Base-by-base conservation (phyloP, 164 flowering plant genomes). In the Piper betle region DNA sequence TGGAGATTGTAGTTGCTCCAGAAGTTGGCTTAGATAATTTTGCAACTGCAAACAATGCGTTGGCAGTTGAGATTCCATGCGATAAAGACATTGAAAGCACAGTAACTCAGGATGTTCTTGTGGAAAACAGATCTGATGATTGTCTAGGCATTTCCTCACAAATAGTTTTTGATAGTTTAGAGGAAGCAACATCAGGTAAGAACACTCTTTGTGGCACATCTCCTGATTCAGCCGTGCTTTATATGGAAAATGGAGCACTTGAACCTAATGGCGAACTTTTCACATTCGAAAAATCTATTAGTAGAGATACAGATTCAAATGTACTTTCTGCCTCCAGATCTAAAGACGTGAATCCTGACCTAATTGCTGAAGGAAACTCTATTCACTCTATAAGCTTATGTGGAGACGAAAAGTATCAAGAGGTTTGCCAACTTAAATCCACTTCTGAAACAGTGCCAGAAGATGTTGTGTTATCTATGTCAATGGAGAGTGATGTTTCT, bases 191-290 rank as follows among this genome's bases (percentile, higher is more conserved):
- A 68, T 79, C 73, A 37, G 72, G 66, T 56, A 68, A 52, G 68
- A 69, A 67, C 64, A 59, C 62, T 50, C 86, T 83, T 77, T 73
- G 79, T 37, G 94, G 80, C 71, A 83, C 91, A 64, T 87, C 97
- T 57, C 96, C 96, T 67, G 95, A 87, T 77, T 87, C 89, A 57
- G 15, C 12, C 25, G 25, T 33, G 58, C 16, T 55, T 55, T 15
- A 55, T 33, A 33, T 13, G 16, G 38, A 25, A 25, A 13, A 15
- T 25, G 39, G 58, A 0, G 39, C 38, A 33, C 25, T 17, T 55
- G 58, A 55, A 55, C 16, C 10, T 10, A n/a, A 41, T 6, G 11
- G 11, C 6, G n/a, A 19, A 46, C 10, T 61, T 20, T 11, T 13
- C 9, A 4, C 53, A 10, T 18, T n/a, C 38, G 20, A 39, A n/a